These are phyloP conservation scores for Trichoderma koningiopsis DNA, from an alignment of 2,329 filamentous ascomycete genomes.

Conservation along the genomic window DNA sequence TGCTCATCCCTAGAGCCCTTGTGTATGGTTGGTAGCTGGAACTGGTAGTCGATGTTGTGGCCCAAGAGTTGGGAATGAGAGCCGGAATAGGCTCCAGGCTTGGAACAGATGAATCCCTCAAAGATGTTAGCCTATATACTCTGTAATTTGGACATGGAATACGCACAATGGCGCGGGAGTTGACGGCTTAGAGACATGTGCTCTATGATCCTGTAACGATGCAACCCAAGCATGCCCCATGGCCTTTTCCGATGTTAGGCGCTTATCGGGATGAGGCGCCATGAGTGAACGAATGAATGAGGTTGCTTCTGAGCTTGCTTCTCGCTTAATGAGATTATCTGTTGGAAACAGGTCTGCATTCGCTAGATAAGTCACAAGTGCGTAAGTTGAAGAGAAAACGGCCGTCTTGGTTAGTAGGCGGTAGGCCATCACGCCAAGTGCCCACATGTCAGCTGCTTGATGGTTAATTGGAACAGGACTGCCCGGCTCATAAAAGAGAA, in stretches of 20 bases:
- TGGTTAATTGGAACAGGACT: slow-evolving; percentile 6
- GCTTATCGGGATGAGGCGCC: not conserved
- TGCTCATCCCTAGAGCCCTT: too few relatives aligned
- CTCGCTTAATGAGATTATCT: not conserved
- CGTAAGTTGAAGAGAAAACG: not conserved
- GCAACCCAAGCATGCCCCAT: not conserved
- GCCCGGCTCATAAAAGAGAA: slow-evolving; percentile 14
- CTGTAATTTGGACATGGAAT: not conserved
- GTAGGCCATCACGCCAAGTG: slow-evolving; percentile 30
- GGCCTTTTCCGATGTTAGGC: not conserved
- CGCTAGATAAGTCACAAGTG: not conserved
- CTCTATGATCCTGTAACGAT: not conserved
- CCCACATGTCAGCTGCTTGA: slow-evolving; percentile 32
- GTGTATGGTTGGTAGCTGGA: not conserved
- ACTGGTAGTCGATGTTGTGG: not conserved
- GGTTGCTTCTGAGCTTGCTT: not conserved
- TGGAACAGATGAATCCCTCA: not conserved
- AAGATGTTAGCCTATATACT: not conserved
- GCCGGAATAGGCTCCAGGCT: not conserved
- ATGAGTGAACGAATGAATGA: not conserved
- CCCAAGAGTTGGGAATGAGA: not conserved
- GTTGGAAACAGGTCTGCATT: not conserved
- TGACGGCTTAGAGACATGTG: not conserved
- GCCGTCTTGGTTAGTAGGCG: slow-evolving; percentile 23
- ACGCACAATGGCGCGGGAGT: not conserved